phyloP scores from a whole-genome alignment of 371 early-diverging fungal species.

The Rhizopus delemar region DNA sequence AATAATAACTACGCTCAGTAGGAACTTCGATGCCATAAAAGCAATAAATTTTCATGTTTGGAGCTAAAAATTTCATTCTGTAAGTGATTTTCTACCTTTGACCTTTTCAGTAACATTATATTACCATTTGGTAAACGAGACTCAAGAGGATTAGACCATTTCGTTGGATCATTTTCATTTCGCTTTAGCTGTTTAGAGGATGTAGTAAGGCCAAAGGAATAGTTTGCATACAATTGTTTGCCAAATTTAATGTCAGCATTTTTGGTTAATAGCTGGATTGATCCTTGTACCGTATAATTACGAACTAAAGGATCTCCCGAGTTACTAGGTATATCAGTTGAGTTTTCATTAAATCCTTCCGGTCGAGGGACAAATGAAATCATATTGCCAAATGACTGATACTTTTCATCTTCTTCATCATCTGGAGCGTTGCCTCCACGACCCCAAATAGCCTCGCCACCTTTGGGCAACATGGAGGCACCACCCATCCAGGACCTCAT shows the following conservation, averaged over 20 bases:
- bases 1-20: conserved; percentile 84
- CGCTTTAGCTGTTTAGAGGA: conserved; percentile 56
- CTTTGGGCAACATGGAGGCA: conserved; percentile 82
- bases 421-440: conserved; percentile 65
- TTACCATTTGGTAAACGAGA: conserved; percentile 75
- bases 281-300: conserved; percentile 57
- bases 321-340: conserved; percentile 16
- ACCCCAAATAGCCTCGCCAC: conserved; percentile 87
- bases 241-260: conserved; percentile 54
- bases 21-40: conserved; percentile 81
- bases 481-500: conserved; percentile 89
- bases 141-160: conserved; percentile 89
- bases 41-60: conserved; percentile 79
- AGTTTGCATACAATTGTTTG: conserved; percentile 55
- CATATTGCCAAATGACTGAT: conserved; percentile 45
- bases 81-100: neutral
- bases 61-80: conserved; percentile 23
- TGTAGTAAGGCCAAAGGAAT: conserved; percentile 67
- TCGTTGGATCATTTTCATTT: conserved; percentile 57
- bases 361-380: conserved; percentile 37
- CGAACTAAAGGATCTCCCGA: conserved; percentile 16
- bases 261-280: conserved; percentile 56
- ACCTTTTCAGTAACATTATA: too few species aligned
- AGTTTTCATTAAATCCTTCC: conserved; percentile 20
- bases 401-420: conserved; percentile 35